Evolutionary conservation across 495 filamentous ascomycete genomes (phyloP), one percentile per base, ranked within the genome.

Genomic region (Neurospora sp.): DNA sequence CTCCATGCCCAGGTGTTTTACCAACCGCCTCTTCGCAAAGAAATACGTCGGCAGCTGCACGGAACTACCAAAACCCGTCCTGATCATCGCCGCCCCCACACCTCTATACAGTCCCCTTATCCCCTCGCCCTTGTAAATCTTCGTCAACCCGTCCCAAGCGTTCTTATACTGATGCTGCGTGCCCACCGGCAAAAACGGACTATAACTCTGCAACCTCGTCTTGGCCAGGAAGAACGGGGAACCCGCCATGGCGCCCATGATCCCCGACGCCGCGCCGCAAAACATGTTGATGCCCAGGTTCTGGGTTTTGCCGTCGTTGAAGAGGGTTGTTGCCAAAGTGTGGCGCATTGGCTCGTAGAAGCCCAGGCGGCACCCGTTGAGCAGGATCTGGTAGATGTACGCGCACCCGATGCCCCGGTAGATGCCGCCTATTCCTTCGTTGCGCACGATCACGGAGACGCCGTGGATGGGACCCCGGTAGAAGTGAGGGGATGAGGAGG

Each of bases 221-320:
- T 99, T 99, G 80, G 97, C 92, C n/a, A 99, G 87, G 85, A 98
- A 99, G 81, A 99, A 98, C 2, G 96, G 96, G 37, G 94, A 97
- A 27, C 94, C 96, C 16, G 91, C 92, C 10, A 92, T 92, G 7
- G 96, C 96, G 72, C 96, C 96, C 49, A 98, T 86, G 60, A 98
- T 91, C 73, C 96, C 96, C 27, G 27, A 8, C 93, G 89, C 82
- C 8, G 96, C 96, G 75, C 96, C 96, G 62, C 92, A 90, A 78
- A 98, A 91, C 84, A 99, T 92, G 81, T 99, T 99, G 83, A 97
- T 88, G 20, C 89, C 91, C 70, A 98, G 85, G 74, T 90, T 95
- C 80, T 99, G 96, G 27, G 90, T 87, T 9, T 84, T 85, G 10
- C 89, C 77, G 80, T 98, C 93, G 72, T 87, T 85, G 83, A 93